A percentile compares a stretch with the other conserved stretches of the same genome.
Conservation (phyloP, 2,329 filamentous ascomycete genomes). For the Neofusicoccum kwambonambiense region DNA sequence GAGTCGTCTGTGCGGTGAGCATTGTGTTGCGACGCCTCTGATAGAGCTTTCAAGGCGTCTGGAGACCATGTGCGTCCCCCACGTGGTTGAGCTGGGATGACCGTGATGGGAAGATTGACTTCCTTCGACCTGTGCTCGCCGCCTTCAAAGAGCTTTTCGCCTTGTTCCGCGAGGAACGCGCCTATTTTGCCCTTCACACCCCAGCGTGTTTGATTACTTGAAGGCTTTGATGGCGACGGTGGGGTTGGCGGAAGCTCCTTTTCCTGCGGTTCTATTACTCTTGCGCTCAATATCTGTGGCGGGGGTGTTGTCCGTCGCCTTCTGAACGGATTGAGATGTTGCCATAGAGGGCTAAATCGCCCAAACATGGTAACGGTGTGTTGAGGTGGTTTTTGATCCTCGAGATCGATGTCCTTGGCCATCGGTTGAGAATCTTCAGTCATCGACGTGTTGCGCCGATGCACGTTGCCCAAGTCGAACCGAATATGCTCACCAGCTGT, state of each 20-base stretch:
- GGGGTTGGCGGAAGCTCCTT: slow-evolving; percentile 28
- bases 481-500: slow-evolving; percentile 22
- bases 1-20: neutral
- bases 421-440: slow-evolving; percentile 7
- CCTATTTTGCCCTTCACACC: slow-evolving; percentile 47
- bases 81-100: slow-evolving; percentile 60
- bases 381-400: slow-evolving; percentile 12
- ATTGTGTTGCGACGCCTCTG: neutral
- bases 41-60: slow-evolving; percentile 24
- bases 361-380: slow-evolving; percentile 16
- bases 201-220: slow-evolving; percentile 45
- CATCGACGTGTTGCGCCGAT: neutral
- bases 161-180: slow-evolving; percentile 50
- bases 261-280: slow-evolving; percentile 46
- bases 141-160: slow-evolving; percentile 44
- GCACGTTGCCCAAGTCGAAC: neutral
- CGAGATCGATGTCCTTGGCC: slow-evolving; percentile 2
- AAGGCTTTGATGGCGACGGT: slow-evolving; percentile 16
- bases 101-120: slow-evolving; percentile 54
- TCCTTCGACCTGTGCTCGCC: slow-evolving; percentile 35
- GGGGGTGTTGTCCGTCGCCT: slow-evolving; percentile 58
- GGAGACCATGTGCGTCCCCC: slow-evolving; percentile 56
- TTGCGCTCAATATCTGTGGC: slow-evolving; percentile 58
- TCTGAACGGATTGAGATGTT: slow-evolving; percentile 53
- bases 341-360: slow-evolving; percentile 9